These are phyloP conservation scores for Linnemannia zychae DNA, from an alignment of 192 early-diverging fungal genomes.

Conservation along the genomic window DNA sequence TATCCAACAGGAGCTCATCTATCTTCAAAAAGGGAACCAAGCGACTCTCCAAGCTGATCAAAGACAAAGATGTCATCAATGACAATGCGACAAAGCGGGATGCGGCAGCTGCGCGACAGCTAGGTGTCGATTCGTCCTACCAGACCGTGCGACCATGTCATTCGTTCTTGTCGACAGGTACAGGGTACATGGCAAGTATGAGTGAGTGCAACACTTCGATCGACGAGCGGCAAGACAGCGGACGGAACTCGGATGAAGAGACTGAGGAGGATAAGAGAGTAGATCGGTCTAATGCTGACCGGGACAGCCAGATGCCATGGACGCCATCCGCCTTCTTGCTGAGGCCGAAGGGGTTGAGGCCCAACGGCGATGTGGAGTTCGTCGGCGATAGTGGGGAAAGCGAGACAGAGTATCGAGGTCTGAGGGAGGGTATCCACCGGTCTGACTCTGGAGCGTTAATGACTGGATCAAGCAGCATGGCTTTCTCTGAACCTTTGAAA, in stretches of 20 bases:
- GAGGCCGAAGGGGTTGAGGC: neutral
- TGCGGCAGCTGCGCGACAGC: neutral
- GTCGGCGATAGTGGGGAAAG: neutral
- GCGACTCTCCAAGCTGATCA: neutral
- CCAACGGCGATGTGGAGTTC: neutral
- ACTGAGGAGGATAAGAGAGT: neutral
- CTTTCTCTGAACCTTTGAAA: neutral
- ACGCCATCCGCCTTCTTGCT: neutral
- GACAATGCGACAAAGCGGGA: neutral
- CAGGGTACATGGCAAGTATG: slow-evolving; percentile 28
- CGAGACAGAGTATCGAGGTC: neutral
- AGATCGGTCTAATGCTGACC: neutral
- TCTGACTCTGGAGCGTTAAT: slow-evolving; percentile 16
- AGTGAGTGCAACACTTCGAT: slow-evolving; percentile 18
- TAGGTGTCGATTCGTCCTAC: neutral
- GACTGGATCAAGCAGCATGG: neutral
- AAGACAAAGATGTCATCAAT: neutral
- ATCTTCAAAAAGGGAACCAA: neutral
- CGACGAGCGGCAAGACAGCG: slow-evolving; percentile 8
- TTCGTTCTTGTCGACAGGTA: slow-evolving; percentile 8
- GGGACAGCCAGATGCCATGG: neutral
- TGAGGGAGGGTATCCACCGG: neutral
- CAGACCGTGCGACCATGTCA: slow-evolving; percentile 18
- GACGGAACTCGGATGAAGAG: neutral
- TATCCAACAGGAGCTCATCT: neutral